Base-by-base conservation (phyloP, 495 filamentous ascomycete species). In the Hypoxylon trugodes region DNA sequence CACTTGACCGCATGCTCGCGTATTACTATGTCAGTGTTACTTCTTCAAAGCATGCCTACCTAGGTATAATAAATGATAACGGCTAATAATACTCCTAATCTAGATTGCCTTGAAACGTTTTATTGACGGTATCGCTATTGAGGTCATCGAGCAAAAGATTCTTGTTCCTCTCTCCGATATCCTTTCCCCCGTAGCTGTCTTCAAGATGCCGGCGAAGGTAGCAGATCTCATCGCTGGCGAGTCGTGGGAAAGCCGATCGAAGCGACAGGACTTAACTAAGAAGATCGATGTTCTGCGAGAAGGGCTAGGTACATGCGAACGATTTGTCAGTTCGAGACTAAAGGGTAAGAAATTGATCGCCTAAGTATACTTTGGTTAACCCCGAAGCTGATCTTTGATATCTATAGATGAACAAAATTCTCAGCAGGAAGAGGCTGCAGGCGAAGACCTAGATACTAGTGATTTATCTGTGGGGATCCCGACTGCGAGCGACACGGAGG, bases 51-150 rank as follows among this genome's bases (percentile, higher is more conserved):
- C 9, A 68, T 65, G 13, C n/a, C 32, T 18, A n/a, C 25, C 25
- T 3, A 43, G 18, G 12, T 40, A 13, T 10, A 7, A 6, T 10
- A 12, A n/a, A n/a, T n/a, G 55, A 51, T 42, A 12, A n/a, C 52
- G 32, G 10, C 61, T 60, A 26, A 64, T 43, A 65, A 47, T 48
- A 45, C 35, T 63, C 4, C 8, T 52, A 21, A 40, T 21, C 24
- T 47, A 89, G 87, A 81, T 89, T 63, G 81, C 87, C 0, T 68
- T 87, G 48, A 78, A 82, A 59, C 80, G 77, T 0, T 88, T 90
- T 66, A 71, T 87, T n/a, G 85, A 90, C 32, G 84, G 89, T 37
- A 60, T 89, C 21, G 77, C 82, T 12, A 79, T 78, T 3, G 75
- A 87, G 33, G 87, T 81, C 2, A 82, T 88, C 26, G 87, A 90